Base-by-base conservation (phyloP, 2,329 filamentous ascomycete genomes). In the Cephalotrichum gorgonifer region DNA sequence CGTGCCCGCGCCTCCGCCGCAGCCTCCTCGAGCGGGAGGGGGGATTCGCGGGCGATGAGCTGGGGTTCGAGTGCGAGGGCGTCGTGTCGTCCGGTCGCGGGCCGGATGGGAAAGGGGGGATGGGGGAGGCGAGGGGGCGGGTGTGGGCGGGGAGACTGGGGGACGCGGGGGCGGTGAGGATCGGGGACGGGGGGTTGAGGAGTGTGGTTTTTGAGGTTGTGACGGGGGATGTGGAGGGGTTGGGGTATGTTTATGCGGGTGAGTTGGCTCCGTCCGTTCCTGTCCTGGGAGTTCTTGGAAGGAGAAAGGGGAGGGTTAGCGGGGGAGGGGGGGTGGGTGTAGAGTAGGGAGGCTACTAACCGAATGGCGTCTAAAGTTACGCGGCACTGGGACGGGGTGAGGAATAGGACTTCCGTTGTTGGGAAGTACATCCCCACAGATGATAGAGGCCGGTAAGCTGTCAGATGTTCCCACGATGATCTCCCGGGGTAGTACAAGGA, bases 111-210 rank as follows among this genome's bases (percentile, higher is more conserved):
- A 62, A 62, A 11, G 25, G 62, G 25, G 56, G 8, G 60, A 64
- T 4, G 61, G 63, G 43, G 35, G 75, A 72, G 63, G 64, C 64
- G 5, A 55, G 52, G 1, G 70, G 67, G 6, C 48, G 71, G 44
- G 60, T 62, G 20, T 55, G 58, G 31, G 72, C 69, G 55, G 72
- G 72, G 23, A 33, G 43, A 22, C 14, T 50, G 35, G 17, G 17
- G n/a, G 35, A 22, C 17, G 35, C 35, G n/a, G 35, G 35, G n/a
- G 12, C 35, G 35, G 35, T 39, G 7, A 5, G n/a, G n/a, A 8
- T 39, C 17, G 35, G 35, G 7, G 35, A 22, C 22, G 35, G n/a
- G n/a, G 35, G n/a, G 3, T 39, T 4, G 30, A 33, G 30, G 30
- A 33, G 12, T 22, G n/a, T 9, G 35, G 35, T 22, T 20, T 39